Base-by-base conservation (phyloP, 2,329 filamentous ascomycete genomes). In the Sclerotiophoma versabilis region DNA sequence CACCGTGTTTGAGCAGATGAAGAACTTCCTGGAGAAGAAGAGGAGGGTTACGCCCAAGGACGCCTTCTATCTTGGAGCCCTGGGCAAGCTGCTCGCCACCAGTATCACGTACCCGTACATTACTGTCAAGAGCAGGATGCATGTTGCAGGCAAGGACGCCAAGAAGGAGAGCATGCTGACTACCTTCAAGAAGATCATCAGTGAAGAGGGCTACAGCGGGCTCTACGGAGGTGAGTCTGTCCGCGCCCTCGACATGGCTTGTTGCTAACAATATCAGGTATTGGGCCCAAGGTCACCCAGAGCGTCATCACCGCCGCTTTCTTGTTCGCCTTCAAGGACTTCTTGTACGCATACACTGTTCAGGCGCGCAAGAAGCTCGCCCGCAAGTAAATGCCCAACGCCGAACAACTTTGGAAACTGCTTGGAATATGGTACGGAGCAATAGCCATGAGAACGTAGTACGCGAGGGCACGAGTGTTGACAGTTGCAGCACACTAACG, bases 1-100 rank as follows among this genome's bases (percentile, higher is more conserved):
- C 79, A 99, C 95, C 14, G 89, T 99, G 50, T 99, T 98, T 69
- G 95, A 99, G 83, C 93, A 99, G 81, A 81, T 98, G 80, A 98
- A 97, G 85, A 96, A 98, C 75, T 70, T 83, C 22, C 79, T 97
- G 51, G 93, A 97, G 84, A 90, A 85, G 75, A 83, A 84, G 73
- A 81, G 82, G 44, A 87, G 89, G 65, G 85, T 98, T 52, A 96
- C 91, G 0, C 92, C 93, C 1, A 88, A 86, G 49, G 86, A 96
- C 64, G 92, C 92, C 43, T 99, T 99, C 76, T 85, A 95, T 71
- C 83, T 99, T 2, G 95, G 95, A 59, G 95, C 95, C 1, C 73
- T 98, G 26, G 93, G 95, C 76, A 99, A 99, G 84, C 83, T 99
- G 60, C 87, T 97, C 58, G 95, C 95, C 20, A 99, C 95, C 2